These are phyloP conservation scores for Colletotrichum phormii DNA, from an alignment of 2,329 filamentous ascomycete genomes.

Conservation along the genomic window DNA sequence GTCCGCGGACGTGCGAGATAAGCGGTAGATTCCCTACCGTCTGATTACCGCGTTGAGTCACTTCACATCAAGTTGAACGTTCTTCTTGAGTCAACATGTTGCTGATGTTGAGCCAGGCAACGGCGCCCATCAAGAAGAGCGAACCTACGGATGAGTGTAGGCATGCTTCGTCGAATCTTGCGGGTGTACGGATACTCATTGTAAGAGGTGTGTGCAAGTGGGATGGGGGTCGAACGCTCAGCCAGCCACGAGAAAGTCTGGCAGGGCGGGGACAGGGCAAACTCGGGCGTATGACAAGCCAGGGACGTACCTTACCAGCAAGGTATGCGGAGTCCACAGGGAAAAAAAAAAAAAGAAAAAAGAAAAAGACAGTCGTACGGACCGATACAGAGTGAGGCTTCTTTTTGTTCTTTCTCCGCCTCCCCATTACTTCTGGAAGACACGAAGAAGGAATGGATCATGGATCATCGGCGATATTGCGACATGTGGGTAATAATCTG, in stretches of 20 bases:
- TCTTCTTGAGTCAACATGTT: background rate
- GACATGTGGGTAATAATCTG: slow-evolving; percentile 32
- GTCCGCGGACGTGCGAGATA: slow-evolving; percentile 13
- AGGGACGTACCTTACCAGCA: slow-evolving; percentile 1
- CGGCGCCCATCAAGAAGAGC: background rate
- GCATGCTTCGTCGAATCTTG: background rate
- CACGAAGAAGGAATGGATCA: slow-evolving; percentile 29
- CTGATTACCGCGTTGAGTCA: background rate
- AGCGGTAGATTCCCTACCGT: background rate
- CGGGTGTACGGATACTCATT: background rate
- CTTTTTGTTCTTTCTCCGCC: slow-evolving; percentile 17
- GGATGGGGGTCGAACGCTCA: background rate
- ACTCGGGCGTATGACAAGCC: background rate
- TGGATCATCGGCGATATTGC: slow-evolving; percentile 30
- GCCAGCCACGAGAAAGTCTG: background rate
- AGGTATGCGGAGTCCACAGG: background rate
- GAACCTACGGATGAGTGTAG: background rate
- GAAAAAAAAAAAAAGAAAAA: background rate
- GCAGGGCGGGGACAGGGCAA: slow-evolving; percentile 6
- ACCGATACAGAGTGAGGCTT: background rate
- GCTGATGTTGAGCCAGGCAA: background rate
- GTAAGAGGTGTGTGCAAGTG: background rate
- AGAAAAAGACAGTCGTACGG: background rate
- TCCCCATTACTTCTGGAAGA: slow-evolving; percentile 35
- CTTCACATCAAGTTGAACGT: background rate